phyloP scores from a whole-genome alignment of 2,329 filamentous ascomycete genomes.

The Botrytis porri region DNA sequence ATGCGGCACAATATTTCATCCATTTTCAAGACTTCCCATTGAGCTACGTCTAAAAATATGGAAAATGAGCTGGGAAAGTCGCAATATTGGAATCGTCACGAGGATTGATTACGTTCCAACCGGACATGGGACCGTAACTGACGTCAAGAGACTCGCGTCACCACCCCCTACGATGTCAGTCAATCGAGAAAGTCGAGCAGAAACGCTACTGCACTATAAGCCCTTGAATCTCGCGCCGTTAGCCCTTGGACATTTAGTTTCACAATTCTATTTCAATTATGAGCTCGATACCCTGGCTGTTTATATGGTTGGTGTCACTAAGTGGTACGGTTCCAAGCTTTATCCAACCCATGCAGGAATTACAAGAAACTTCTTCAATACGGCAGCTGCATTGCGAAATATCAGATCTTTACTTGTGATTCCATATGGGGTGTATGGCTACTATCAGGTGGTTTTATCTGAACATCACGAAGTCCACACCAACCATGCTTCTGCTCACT shows the following conservation, averaged over 20 bases:
- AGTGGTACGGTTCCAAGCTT: not conserved
- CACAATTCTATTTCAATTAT: not conserved
- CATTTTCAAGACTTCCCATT: not conserved
- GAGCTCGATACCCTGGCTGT: not conserved
- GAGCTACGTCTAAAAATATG: not conserved
- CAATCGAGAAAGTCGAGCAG: not conserved
- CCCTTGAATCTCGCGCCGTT: fast-evolving
- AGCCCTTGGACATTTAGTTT: not conserved
- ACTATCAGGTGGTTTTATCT: not conserved
- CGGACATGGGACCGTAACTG: not conserved
- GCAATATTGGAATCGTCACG: not conserved
- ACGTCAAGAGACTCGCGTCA: not conserved
- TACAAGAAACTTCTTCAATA: fast-evolving
- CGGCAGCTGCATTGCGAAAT: not conserved
- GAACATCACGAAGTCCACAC: not conserved
- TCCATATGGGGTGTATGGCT: not conserved
- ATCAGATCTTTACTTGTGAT: not conserved
- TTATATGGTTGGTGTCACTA: not conserved
- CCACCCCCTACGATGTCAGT: not conserved
- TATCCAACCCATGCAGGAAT: fast-evolving
- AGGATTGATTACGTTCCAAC: not conserved
- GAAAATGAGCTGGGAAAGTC: not conserved
- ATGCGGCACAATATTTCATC: not conserved
- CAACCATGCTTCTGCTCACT: not conserved
- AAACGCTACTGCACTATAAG: not conserved